Evolutionary conservation across 176 grass and related monocot species (phyloP), one percentile per base, ranked within the genome.

Genomic region (Elymus sibiricus): DNA sequence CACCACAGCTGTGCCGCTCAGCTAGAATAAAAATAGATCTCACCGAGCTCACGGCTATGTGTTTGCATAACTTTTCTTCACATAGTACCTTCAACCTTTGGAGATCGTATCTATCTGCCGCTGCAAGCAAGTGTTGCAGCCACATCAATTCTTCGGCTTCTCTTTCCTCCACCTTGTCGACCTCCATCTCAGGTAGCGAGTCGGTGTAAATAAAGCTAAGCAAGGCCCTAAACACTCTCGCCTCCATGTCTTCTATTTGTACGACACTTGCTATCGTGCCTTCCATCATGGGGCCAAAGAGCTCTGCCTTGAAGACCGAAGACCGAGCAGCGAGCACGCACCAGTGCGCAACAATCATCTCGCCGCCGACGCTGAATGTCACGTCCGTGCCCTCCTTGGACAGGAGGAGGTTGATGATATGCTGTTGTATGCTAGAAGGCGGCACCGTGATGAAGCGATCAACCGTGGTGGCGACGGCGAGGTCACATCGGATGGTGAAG

Each of bases 401-500:
- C 39, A 15, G 0, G 3, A 73, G 70, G 12, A 73, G 70, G 39
- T 73, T 24, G 6, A n/a, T 44, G 39, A 44, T 44, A 73, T 44
- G 38, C n/a, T 26, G 70, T 6, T 73, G 70, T 73, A 73, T 43
- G 70, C 22, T 26, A 8, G 70, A 42, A 7, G 70, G 38, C 14
- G 70, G 70, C 25, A 73, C n/a, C 39, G 24, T 73, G 24, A 73
- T 73, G n/a, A 25, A 24, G 38, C n/a, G 11, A 73, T 44, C 70
- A 26, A 44, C 6, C 3, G 12, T 15, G 39, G n/a, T 26, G 70
- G 39, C 12, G 42, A 73, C 22, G 40, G n/a, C 5, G 21, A 73
- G n/a, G 70, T 73, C 70, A 44, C 70, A 73, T 8, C 70, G 70
- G 70, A 73, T 73, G 70, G 70, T 44, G n/a, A 73, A 73, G 7